These are phyloP conservation scores for Calocera viscosa DNA, from an alignment of 768 basidiomycete genomes.

Conservation along the genomic window DNA sequence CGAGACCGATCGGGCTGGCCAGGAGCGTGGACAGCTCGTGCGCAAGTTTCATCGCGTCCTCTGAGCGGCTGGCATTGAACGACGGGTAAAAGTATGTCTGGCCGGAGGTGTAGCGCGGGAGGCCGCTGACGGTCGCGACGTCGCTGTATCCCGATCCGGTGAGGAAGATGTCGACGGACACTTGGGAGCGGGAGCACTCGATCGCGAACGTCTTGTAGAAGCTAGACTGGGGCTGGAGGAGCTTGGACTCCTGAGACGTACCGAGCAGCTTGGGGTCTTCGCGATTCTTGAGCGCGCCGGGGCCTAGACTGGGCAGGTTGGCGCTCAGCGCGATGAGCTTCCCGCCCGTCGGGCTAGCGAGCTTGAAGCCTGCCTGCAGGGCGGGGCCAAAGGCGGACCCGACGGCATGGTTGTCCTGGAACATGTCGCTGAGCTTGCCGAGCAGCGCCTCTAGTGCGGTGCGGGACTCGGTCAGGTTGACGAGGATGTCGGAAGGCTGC, in stretches of 20 bases:
- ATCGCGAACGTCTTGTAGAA: constrained; percentile 99
- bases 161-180: constrained; percentile 98
- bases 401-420: constrained; percentile 85
- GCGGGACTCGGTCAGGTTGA: constrained; percentile 80
- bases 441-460: constrained; percentile 70
- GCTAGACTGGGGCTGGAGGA: constrained; percentile 83
- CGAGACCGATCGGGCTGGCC: constrained; percentile 88
- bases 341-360: constrained; percentile 82
- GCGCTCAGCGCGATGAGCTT: constrained; percentile 84
- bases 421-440: constrained; percentile 85
- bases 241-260: constrained; percentile 78
- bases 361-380: constrained; percentile 87
- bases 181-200: constrained; percentile 92
- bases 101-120: constrained; percentile 95
- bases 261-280: constrained; percentile 95
- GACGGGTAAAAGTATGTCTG: constrained; percentile 98
- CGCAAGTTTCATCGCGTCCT: constrained; percentile 96
- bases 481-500: constrained; percentile 89
- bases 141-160: constrained; percentile 91
- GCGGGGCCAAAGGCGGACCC: constrained; percentile 93
- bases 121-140: constrained; percentile 80
- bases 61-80: constrained; percentile 85
- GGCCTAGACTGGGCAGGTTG: constrained; percentile 73
- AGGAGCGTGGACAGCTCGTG: constrained; percentile 92
- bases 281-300: constrained; percentile 85